Conservation (phyloP, 164 flowering plant genomes). For the Chimonanthus salicifolius region DNA sequence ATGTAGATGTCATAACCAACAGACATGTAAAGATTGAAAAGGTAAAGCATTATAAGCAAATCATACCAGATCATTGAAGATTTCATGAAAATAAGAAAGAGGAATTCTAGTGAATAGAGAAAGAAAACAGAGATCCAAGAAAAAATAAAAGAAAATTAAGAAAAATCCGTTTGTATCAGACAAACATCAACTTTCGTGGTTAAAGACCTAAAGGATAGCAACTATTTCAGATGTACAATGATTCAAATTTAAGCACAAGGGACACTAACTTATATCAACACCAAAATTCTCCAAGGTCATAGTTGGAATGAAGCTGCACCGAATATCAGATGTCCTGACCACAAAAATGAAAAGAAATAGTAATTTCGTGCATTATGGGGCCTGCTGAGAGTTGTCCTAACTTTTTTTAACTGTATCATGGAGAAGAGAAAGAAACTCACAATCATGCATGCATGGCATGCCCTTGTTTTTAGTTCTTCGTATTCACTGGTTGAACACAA, state of each 20-base stretch:
- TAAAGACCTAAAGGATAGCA: no score
- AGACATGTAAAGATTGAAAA: neutral
- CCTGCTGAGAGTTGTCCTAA: no score
- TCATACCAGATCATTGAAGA: neutral
- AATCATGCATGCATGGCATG: neutral
- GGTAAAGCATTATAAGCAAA: neutral
- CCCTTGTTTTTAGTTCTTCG: neutral
- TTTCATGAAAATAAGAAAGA: neutral
- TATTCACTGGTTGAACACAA: neutral
- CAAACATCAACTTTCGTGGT: neutral
- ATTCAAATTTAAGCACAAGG: no score
- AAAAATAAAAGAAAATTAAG: neutral
- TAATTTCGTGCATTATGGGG: neutral
- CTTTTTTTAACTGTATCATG: neutral
- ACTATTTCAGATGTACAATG: neutral
- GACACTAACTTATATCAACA: no score
- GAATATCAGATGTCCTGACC: neutral
- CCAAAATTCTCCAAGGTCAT: no score
- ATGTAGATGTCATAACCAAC: conserved; percentile 2
- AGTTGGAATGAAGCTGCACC: neutral
- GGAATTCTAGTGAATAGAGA: neutral
- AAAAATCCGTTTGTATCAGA: neutral
- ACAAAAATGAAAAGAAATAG: neutral
- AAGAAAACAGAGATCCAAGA: neutral
- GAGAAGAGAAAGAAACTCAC: neutral